Evolutionary conservation across 805 yeast species (phyloP), one percentile per base, ranked within the genome.

Genomic region (Brettanomyces bruxellensis): DNA sequence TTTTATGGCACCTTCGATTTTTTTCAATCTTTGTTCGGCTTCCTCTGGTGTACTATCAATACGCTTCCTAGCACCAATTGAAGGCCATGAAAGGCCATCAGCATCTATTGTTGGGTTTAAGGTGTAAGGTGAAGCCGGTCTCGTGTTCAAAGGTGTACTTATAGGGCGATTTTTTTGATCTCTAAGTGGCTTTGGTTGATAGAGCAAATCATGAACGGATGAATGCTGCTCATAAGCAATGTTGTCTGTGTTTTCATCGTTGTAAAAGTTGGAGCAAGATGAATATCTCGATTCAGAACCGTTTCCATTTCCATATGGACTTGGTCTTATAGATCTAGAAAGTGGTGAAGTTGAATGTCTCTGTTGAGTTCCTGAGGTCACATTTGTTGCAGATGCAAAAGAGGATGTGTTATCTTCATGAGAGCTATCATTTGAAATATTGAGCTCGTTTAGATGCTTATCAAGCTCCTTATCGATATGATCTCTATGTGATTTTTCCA

Each of bases 21-120:
- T 75, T 40, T 64, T 51, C 55, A 86, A 86, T 51, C 97, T 75
- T 3, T 74, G 81, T 44, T 65, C 59, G 11, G 81, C 78, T 55
- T 84, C 88, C 41, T 78, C 86, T 4, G 72, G 72, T 2, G 79
- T 69, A 49, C 86, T 85, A 48, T 82, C 88, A 13, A 87, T 74
- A 46, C 98, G 72, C 28, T 62, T 65, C 47, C 95, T 70, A 5
- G 99, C 91, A 7, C 98, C 98, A 3, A 72, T 56, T 14, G 90
- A 80, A 14, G 97, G 98, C 96, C 96, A 91, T 40, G 96, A 87
- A 41, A 91, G 74, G 0, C 96, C 96, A 64, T 87, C 96, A 40
- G 75, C 79, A 58, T 88, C 96, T 34, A 89, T 83, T 18, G 96
- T 93, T 0, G 96, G 90, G 52, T 79, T 81, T 45, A 84, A 63